These are phyloP conservation scores for Scutellaria galericulata DNA, from an alignment of 257 asterid species.

Conservation along the genomic window DNA sequence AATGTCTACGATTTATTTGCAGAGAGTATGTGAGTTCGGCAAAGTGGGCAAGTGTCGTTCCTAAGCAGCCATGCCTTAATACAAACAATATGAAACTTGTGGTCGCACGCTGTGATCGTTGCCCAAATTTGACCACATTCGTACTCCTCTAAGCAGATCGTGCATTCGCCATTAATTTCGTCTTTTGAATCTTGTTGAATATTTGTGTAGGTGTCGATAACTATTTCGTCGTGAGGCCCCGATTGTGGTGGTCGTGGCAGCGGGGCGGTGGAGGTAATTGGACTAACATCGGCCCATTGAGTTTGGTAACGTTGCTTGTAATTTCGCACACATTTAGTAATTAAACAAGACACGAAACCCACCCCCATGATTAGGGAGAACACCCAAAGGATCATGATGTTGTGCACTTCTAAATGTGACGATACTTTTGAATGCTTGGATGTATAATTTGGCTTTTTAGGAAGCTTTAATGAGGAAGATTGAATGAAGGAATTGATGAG, in stretches of 20 bases:
- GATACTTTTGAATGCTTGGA: too few species aligned
- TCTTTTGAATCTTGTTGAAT: not conserved
- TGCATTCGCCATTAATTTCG: not conserved
- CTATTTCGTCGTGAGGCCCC: not conserved
- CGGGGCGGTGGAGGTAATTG: not conserved
- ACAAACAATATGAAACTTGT: conserved; percentile 24
- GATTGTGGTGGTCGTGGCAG: too few species aligned
- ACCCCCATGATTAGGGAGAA: too few species aligned
- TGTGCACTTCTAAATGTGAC: too few species aligned
- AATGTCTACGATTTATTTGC: too few species aligned
- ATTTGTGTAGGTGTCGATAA: not conserved
- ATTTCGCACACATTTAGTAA: not conserved
- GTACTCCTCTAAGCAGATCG: conserved; percentile 29
- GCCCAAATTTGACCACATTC: not conserved
- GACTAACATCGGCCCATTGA: not conserved
- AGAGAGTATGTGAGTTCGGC: not conserved
- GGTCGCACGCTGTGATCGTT: conserved; percentile 5
- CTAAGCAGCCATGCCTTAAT: not conserved
- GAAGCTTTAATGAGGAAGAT: too few species aligned
- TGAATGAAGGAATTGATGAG: too few species aligned
- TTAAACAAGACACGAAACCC: too few species aligned
- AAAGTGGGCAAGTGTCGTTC: not conserved
- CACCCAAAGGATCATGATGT: too few species aligned
- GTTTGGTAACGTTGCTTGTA: not conserved
- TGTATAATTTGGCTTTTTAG: too few species aligned